Evolutionary conservation across 495 filamentous ascomycete genomes (phyloP).

Genomic region (Tuber borchii): DNA sequence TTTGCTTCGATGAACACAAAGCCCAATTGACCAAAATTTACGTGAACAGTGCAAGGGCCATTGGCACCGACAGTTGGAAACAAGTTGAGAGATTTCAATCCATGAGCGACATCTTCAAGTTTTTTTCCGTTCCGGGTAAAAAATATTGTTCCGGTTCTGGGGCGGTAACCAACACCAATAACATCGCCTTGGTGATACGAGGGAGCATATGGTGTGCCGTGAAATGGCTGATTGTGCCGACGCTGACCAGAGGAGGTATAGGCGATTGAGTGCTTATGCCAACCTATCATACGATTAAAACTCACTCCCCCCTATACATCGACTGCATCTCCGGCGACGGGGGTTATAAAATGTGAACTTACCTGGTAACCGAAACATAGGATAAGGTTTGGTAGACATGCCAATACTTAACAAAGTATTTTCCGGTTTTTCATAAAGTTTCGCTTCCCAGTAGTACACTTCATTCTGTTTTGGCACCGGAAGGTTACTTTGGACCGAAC

Average conservation of each 20-base stretch:
- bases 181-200: slow-evolving; percentile 86
- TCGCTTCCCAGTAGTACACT: slow-evolving; percentile 98
- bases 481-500: slow-evolving; percentile 92
- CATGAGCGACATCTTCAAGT: slow-evolving; percentile 89
- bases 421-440: slow-evolving; percentile 96
- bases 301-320: not conserved
- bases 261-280: slow-evolving; percentile 82
- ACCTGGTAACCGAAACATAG: slow-evolving; percentile 90
- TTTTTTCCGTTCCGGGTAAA: slow-evolving; percentile 98
- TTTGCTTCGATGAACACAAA: slow-evolving; percentile 99
- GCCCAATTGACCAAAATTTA: slow-evolving; percentile 95
- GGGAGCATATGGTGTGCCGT: slow-evolving; percentile 69
- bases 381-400: slow-evolving; percentile 93
- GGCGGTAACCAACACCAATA: slow-evolving; percentile 90
- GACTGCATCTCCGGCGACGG: not conserved
- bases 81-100: slow-evolving; percentile 87
- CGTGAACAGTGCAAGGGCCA: slow-evolving; percentile 83
- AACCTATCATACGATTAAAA: slow-evolving; percentile 51
- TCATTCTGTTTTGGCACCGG: slow-evolving; percentile 98
- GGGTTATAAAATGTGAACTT: slow-evolving; percentile 34
- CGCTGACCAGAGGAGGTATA: slow-evolving; percentile 82
- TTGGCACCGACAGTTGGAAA: slow-evolving; percentile 94
- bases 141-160: slow-evolving; percentile 88
- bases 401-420: slow-evolving; percentile 77
- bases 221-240: slow-evolving; percentile 87